Base-by-base conservation (phyloP, 495 filamentous ascomycete species). In the Aspergillus saccharolyticus region DNA sequence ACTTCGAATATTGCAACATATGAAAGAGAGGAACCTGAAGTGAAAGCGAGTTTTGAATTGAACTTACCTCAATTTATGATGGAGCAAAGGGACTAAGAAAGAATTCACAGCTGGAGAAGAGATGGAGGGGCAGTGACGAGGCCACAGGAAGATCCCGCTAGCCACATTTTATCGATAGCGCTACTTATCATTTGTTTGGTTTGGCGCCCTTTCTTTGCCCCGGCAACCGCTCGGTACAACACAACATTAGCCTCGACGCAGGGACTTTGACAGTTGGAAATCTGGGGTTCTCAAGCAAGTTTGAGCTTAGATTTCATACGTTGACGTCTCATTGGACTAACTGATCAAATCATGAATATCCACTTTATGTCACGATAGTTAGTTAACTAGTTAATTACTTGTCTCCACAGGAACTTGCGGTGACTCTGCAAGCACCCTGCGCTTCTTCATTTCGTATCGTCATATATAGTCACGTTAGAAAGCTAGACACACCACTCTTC, bases 111-210 rank as follows among this genome's bases (percentile, higher is more conserved):
- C 22, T 50, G 28, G 50, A 19, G 25, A 56, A 51, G 55, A 50
- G 60, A 33, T 48, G 53, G 54, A 64, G 60, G 48, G 58, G 60
- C 48, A 51, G 55, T 51, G 60, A 33, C 44, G 53, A 52, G 62
- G 60, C 25, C 4, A 28, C 3, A 28, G 9, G 25, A 28, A 28
- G 25, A 28, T 28, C 25, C 25, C 25, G 25, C 25, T 28, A 28
- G 49, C 56, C 56, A 50, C 56, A 56, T 50, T 56, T 63, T 63
- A 63, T 63, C 61, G 61, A 63, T 63, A 63, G 57, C 56, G 61
- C 57, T 59, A n/a, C n/a, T n/a, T n/a, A 53, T 55, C 50, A 44
- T 50, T 56, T 50, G 46, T 24, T 56, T 52, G 44, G 53, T 53
- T 63, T 59, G 43, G 60, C 21, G 21, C 44, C 25, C 25, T 25